Conservation (phyloP, 2,329 filamentous ascomycete genomes). For the Chaetomium olivaceum region DNA sequence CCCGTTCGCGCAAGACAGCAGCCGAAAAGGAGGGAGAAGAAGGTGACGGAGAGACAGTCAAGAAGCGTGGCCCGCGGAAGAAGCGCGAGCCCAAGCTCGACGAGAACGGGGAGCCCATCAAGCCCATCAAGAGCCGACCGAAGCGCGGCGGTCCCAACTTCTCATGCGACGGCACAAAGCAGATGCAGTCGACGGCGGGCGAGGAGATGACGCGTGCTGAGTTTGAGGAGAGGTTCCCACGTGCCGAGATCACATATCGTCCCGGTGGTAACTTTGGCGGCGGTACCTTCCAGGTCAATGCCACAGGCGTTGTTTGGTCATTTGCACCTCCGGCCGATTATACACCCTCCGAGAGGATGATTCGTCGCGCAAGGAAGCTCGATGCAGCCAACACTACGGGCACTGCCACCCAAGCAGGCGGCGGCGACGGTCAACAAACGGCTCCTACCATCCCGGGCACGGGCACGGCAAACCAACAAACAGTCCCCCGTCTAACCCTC, state of each 20-base stretch:
- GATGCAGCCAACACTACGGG: not conserved
- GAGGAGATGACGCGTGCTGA: conserved; percentile 14
- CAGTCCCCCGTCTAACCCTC: not conserved
- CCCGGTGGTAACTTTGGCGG: conserved; percentile 13
- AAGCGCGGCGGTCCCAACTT: not conserved
- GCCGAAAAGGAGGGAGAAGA: not conserved
- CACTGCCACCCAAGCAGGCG: too few species aligned
- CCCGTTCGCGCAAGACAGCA: not conserved
- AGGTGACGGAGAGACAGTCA: not conserved
- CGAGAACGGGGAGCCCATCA: not conserved
- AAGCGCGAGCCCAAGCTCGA: conserved; percentile 1
- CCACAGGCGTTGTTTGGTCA: conserved; percentile 20
- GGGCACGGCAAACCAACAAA: not conserved
- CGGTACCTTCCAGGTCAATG: conserved; percentile 12
- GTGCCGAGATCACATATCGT: conserved; percentile 1
- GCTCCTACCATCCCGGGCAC: not conserved
- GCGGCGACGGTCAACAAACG: not conserved
- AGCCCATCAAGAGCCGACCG: not conserved
- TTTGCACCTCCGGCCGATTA: not conserved
- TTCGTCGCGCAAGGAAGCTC: not conserved
- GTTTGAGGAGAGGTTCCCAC: not conserved
- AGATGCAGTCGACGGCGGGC: conserved; percentile 16
- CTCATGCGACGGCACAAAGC: not conserved
- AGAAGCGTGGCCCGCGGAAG: not conserved
- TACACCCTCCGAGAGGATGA: not conserved